phyloP scores from a whole-genome alignment of 1,139 yeast species.

The Debaryomyces coudertii region DNA sequence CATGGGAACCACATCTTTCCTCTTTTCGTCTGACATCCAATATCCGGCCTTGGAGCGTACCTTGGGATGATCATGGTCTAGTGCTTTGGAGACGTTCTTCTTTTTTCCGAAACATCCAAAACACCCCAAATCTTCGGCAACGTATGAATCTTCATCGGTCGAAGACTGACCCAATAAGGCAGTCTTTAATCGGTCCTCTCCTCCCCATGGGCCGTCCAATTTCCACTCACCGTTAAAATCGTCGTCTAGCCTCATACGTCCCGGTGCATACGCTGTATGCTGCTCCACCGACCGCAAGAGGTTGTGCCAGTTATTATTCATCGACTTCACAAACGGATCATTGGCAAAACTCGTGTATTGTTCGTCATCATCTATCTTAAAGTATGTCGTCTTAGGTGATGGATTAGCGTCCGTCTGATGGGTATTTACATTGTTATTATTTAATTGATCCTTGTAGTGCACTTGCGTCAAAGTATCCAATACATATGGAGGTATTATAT shows the following conservation, averaged over 20 bases:
- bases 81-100: constrained; percentile 11
- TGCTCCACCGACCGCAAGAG: constrained; percentile 40
- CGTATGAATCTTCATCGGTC: constrained; percentile 32
- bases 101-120: constrained; percentile 13
- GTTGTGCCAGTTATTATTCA: constrained; percentile 44
- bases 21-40: constrained; percentile 68
- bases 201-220: constrained; percentile 63
- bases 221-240: constrained; percentile 25
- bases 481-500: constrained; percentile 59
- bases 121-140: constrained; percentile 19
- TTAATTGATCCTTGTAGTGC: constrained; percentile 42
- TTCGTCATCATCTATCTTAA: constrained; percentile 28
- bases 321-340: constrained; percentile 42
- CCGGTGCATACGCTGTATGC: constrained; percentile 40
- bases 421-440: constrained; percentile 33
- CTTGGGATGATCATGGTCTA: constrained; percentile 29
- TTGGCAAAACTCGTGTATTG: constrained; percentile 40
- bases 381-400: constrained; percentile 11
- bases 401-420: constrained; percentile 16
- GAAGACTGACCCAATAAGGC: constrained; percentile 51
- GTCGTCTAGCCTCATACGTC: constrained; percentile 28
- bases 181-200: constrained; percentile 61
- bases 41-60: constrained; percentile 62
- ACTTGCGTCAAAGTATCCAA: constrained; percentile 55
- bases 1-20: constrained; percentile 67